Conservation (phyloP, 768 basidiomycete genomes). For the Leucosporidium scottii region DNA sequence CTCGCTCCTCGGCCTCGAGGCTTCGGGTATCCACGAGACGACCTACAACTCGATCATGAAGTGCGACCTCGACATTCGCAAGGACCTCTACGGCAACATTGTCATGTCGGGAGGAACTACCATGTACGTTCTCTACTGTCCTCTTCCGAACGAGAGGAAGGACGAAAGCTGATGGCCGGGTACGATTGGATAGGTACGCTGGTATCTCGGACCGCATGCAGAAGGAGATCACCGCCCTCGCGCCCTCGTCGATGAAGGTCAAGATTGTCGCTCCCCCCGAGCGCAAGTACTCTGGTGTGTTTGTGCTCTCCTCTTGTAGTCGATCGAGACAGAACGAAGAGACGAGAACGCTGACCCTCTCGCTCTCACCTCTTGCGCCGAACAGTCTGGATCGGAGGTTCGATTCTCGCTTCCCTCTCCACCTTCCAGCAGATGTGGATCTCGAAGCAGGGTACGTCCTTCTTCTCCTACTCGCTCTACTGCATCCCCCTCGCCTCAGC, state of each 20-base stretch:
- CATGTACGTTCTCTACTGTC: conserved; percentile 51
- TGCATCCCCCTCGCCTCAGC: background rate
- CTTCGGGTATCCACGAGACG: conserved; percentile 94
- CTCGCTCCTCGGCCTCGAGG: conserved; percentile 90
- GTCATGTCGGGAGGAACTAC: conserved; percentile 96
- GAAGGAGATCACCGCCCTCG: conserved; percentile 78
- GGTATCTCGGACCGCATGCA: conserved; percentile 95
- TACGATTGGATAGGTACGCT: conserved; percentile 55
- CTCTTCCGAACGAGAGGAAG: background rate
- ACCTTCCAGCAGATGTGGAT: conserved; percentile 99
- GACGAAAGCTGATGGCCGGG: background rate
- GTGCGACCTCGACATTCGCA: conserved; percentile 91
- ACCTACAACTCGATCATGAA: conserved; percentile 97
- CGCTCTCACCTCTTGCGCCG: too few relatives aligned
- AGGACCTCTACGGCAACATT: conserved; percentile 91
- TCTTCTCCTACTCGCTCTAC: background rate
- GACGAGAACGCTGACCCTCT: conserved; percentile 29
- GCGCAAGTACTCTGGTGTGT: conserved; percentile 78
- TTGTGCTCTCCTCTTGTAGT: conserved; percentile 61
- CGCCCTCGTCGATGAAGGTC: conserved; percentile 91
- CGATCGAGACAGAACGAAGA: too few relatives aligned
- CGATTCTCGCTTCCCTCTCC: conserved; percentile 86
- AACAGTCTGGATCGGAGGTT: conserved; percentile 60
- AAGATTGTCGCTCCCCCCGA: conserved; percentile 99
- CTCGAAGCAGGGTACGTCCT: conserved; percentile 40